Evolutionary conservation across 257 asterid genomes (phyloP).

Genomic region (Rehmannia glutinosa): DNA sequence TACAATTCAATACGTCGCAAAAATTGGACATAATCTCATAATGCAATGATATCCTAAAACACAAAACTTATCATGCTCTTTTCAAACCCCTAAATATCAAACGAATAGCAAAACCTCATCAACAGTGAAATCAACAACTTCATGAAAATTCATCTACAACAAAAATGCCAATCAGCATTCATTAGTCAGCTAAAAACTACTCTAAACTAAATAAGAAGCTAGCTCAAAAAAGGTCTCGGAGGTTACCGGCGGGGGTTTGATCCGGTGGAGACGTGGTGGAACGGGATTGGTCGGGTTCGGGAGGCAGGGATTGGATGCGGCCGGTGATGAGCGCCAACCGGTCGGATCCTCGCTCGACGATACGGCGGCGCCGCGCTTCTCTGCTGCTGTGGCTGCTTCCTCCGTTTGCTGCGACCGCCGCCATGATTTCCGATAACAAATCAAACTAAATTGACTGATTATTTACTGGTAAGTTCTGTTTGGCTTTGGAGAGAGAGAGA

Average conservation of each 20-base stretch:
- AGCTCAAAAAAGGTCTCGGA: not conserved
- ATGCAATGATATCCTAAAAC: not conserved
- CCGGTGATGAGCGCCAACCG: slow-evolving; percentile 90
- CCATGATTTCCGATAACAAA: slow-evolving; percentile 22
- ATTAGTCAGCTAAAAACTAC: not conserved
- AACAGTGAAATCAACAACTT: too few relatives aligned
- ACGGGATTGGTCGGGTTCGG: slow-evolving; percentile 36
- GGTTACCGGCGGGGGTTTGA: slow-evolving; percentile 41
- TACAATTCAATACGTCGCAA: not conserved
- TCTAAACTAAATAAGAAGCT: not conserved
- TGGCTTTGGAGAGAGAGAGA: not conserved
- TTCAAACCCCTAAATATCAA: not conserved
- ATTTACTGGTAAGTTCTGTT: not conserved
- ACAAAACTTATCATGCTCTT: not conserved
- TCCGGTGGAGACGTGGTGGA: slow-evolving; percentile 22
- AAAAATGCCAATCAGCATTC: not conserved
- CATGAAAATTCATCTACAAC: too few relatives aligned
- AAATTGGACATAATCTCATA: not conserved
- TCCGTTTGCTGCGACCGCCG: slow-evolving; percentile 21
- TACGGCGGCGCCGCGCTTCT: slow-evolving; percentile 87
- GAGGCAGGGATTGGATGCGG: slow-evolving; percentile 52
- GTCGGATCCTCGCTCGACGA: slow-evolving; percentile 68
- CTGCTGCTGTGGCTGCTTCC: slow-evolving; percentile 29
- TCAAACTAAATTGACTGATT: slow-evolving; percentile 9
- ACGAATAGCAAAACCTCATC: not conserved